Percentiles rank a stretch among this genome's conserved stretches.
phyloP scores from a whole-genome alignment of 176 grass and related monocot species.

The Saccharum spontaneum region DNA sequence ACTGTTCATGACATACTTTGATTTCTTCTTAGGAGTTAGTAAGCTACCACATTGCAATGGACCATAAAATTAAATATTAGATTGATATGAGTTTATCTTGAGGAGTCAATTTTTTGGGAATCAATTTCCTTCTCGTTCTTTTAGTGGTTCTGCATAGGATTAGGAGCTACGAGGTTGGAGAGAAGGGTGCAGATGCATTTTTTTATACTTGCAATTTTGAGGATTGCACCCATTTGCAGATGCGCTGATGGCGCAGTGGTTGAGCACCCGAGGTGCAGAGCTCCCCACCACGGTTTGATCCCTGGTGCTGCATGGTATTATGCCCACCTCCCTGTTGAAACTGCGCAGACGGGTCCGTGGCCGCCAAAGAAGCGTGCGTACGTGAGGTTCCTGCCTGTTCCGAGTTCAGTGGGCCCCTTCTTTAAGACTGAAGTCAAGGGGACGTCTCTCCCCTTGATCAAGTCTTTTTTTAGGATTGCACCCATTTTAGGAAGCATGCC shows the following conservation, averaged over 20 bases:
- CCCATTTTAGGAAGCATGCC: neutral
- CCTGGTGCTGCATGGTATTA: too few species aligned
- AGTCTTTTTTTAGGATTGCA: too few species aligned
- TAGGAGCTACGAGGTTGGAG: neutral
- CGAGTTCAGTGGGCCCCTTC: too few species aligned
- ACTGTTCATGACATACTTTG: neutral
- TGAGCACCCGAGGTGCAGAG: too few species aligned
- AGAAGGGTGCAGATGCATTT: neutral
- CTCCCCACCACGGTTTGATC: too few species aligned
- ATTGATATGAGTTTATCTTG: neutral
- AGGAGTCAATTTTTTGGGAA: neutral
- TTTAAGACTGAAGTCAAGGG: too few species aligned
- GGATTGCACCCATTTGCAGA: neutral
- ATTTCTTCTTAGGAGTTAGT: neutral
- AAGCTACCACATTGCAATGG: neutral
- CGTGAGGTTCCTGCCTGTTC: too few species aligned
- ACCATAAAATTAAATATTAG: neutral
- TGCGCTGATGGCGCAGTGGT: too few species aligned
- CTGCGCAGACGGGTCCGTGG: too few species aligned
- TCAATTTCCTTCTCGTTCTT: neutral
- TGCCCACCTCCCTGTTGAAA: too few species aligned
- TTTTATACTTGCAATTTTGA: neutral
- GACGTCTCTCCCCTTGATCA: too few species aligned
- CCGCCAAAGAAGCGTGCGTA: too few species aligned
- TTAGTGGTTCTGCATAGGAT: neutral